Conservation (phyloP, 305 asterid genomes). For the Euphrasia arctica region DNA sequence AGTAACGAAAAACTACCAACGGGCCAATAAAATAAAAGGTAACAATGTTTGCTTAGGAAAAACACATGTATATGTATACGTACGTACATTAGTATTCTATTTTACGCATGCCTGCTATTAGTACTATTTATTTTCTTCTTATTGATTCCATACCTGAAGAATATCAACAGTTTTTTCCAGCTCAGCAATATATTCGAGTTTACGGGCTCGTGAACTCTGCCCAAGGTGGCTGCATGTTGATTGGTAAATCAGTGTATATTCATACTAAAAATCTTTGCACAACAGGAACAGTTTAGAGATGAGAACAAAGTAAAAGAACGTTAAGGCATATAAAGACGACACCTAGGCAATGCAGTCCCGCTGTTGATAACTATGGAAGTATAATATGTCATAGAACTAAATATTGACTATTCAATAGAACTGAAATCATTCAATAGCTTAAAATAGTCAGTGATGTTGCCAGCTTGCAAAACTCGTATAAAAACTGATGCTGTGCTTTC, state of each 20-base stretch:
- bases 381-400: no score
- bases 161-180: slow-evolving; percentile 64
- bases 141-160: slow-evolving; percentile 55
- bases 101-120: background rate
- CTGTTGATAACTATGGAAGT: no score
- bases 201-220: slow-evolving; percentile 79
- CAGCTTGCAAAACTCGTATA: no score
- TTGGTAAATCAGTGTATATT: background rate
- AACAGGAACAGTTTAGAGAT: slow-evolving; percentile 11
- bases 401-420: no score
- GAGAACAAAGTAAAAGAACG: slow-evolving; percentile 5
- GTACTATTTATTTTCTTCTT: background rate
- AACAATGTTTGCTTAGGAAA: no score
- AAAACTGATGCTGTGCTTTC: background rate
- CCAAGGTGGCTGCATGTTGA: slow-evolving; percentile 70
- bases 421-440: no score
- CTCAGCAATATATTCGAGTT: slow-evolving; percentile 78
- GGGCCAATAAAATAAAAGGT: no score
- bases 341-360: no score
- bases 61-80: no score
- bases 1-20: no score
- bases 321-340: background rate
- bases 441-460: no score
- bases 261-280: slow-evolving; percentile 15
- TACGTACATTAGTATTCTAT: no score